Base-by-base conservation (phyloP, 371 early-diverging fungal species). In the Mucor velutinosus region DNA sequence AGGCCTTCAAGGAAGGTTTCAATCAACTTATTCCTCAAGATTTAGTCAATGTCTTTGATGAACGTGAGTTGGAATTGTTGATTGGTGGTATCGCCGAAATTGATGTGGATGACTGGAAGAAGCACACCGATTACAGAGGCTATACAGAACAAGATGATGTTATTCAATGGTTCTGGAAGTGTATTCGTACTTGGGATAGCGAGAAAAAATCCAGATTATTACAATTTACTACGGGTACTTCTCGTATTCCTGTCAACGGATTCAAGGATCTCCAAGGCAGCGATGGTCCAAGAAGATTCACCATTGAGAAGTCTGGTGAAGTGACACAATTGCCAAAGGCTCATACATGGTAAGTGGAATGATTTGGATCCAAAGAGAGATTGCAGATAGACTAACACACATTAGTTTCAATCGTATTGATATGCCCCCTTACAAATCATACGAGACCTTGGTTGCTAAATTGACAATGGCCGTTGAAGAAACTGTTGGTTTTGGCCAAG, bases 61-160 rank as follows among this genome's bases (percentile, higher is more conserved):
- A 98, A 77, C 93, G 96, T 69, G 99, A 99, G 84, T 81, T 99
- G 64, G 99, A 99, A 88, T 85, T 99, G 35, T 87, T 99, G 60
- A 98, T 99, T 75, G 95, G 98, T 27, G 99, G 99, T 69, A 83
- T 99, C 72, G 94, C 97, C 7, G 99, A 99, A 72, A 97, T 99
- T 62, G 99, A 99, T 82, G 90, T 98, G 17, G 98, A 98, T 70
- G 99, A 99, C 78, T 99, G 99, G 99, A 96, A 95, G 87, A 98
- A 97, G 76, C 96, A 99, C 76, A 97, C 99, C 17, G 97, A 97
- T 73, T 99, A 99, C 76, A 85, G 97, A 53, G 97, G 98, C 30
- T 99, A 97, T 86, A 94, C 95, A 1, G 95, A 95, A 76, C 91
- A 93, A 61, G 98, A 98, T 76, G 94, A 95, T 76, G 95, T 95